Percentiles rank a stretch among this genome's conserved stretches.
Conservation (phyloP, 192 early-diverging fungal species). For the Phlyctochytrium planicorne region DNA sequence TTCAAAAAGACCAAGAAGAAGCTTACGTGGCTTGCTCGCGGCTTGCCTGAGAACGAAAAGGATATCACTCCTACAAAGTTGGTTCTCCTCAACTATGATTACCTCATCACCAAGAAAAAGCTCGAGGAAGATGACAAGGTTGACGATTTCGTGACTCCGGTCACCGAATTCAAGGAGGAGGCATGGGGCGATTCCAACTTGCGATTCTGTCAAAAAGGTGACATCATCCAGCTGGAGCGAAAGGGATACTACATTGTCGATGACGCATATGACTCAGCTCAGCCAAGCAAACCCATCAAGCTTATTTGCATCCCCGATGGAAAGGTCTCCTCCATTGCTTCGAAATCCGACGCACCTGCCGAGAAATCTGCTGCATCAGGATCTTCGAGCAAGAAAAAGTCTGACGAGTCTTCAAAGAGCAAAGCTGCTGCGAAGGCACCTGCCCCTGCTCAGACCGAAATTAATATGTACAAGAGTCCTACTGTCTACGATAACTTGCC, state of each 20-base stretch:
- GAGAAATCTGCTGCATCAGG: conserved; percentile 10
- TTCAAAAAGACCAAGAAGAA: conserved; percentile 99
- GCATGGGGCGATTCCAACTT: conserved; percentile 52
- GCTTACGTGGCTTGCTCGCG: conserved; percentile 85
- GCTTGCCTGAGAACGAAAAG: conserved; percentile 41
- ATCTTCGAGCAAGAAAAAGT: conserved; percentile 19
- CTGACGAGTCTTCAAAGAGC: conserved; percentile 11
- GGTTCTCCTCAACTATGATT: conserved; percentile 89
- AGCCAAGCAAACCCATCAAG: conserved; percentile 53
- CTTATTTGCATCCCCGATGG: conserved; percentile 94
- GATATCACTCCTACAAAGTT: conserved; percentile 63
- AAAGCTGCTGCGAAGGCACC: conserved; percentile 15
- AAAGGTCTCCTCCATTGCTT: conserved; percentile 58
- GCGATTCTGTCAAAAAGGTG: conserved; percentile 47
- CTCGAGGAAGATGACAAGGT: conserved; percentile 89
- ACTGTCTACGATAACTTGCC: conserved; percentile 35
- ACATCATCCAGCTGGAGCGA: conserved; percentile 97
- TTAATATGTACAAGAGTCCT: conserved; percentile 49
- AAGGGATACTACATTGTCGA: conserved; percentile 95
- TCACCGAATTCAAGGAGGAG: conserved; percentile 73
- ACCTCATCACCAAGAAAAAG: conserved; percentile 98
- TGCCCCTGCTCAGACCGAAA: conserved; percentile 15
- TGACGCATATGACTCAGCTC: conserved; percentile 43
- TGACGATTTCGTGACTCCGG: conserved; percentile 77
- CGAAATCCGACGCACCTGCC: conserved; percentile 31